These are phyloP conservation scores for Populus tomentosa DNA, from an alignment of 441 rosid genomes.

Conservation along the genomic window DNA sequence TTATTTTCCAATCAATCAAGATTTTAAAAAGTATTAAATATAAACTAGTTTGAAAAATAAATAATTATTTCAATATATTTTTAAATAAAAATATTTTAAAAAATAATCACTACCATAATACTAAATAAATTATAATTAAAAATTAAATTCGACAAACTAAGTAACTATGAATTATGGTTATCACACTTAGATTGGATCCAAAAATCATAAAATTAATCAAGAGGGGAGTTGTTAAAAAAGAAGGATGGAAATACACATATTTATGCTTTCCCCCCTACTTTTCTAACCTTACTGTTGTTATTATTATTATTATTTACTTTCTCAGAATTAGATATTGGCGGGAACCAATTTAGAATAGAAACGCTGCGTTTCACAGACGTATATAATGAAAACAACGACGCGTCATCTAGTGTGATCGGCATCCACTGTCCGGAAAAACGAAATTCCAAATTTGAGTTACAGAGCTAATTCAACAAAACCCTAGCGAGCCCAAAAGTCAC, in stretches of 20 bases:
- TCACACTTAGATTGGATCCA: not conserved
- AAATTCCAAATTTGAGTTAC: not conserved
- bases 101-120: too few species aligned
- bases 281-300: too few species aligned
- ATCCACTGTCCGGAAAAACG: too few species aligned
- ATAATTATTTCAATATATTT: too few species aligned
- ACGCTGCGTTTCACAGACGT: not conserved
- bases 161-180: too few species aligned
- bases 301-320: too few species aligned
- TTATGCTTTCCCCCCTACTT: not conserved
- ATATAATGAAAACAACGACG: not conserved
- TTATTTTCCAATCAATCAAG: too few species aligned
- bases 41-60: too few species aligned
- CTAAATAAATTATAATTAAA: too few species aligned
- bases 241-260: not conserved
- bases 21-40: too few species aligned
- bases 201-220: not conserved
- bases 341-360: not conserved
- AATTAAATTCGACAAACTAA: too few species aligned
- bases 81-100: too few species aligned
- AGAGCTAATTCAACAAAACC: not conserved
- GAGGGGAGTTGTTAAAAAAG: not conserved
- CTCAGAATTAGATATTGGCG: constrained; percentile 2
- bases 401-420: not conserved
- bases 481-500: not conserved